Evolutionary conservation across 1,284 basidiomycete genomes (phyloP).

Genomic region (Vanrija sp.): DNA sequence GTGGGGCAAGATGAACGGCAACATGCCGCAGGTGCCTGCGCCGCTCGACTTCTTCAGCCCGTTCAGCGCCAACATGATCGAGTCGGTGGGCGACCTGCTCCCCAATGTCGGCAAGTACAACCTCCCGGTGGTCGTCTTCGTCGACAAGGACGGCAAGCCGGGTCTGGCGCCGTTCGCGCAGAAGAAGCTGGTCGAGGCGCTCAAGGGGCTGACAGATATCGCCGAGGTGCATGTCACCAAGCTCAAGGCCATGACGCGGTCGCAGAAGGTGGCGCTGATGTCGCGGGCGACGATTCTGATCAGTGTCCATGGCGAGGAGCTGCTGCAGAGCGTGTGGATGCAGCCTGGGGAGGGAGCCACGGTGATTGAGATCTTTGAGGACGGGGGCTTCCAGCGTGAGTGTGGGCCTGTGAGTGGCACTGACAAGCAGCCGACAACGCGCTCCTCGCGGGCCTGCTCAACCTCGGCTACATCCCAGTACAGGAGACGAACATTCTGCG

Average conservation of each 20-base stretch:
- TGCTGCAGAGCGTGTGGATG: slow-evolving; percentile 38
- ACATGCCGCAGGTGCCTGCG: slow-evolving; percentile 20
- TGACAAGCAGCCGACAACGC: slow-evolving; percentile 27
- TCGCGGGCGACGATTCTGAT: slow-evolving; percentile 37
- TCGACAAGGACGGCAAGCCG: slow-evolving; percentile 24
- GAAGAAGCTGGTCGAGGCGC: slow-evolving; percentile 26
- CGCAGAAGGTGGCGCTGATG: slow-evolving; percentile 33
- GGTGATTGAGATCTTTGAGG: slow-evolving; percentile 30
- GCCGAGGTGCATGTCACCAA: slow-evolving; percentile 44
- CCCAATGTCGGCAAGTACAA: slow-evolving; percentile 11
- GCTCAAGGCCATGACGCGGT: slow-evolving; percentile 28
- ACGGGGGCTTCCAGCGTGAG: slow-evolving; percentile 30
- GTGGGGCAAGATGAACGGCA: slow-evolving; percentile 46
- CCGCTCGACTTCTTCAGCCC: slow-evolving; percentile 31
- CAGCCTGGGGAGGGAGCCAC: slow-evolving; percentile 18
- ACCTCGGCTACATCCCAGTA: slow-evolving; percentile 33
- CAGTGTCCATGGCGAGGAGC: slow-evolving; percentile 31
- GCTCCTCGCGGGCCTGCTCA: slow-evolving; percentile 28
- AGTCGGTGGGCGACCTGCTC: slow-evolving; percentile 18
- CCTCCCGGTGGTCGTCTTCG: slow-evolving; percentile 42
- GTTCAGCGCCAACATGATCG: slow-evolving; percentile 23
- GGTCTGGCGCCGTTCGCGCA: slow-evolving; percentile 23
- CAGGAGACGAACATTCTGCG: slow-evolving; percentile 22
- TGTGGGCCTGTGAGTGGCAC: not conserved
- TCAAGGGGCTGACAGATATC: slow-evolving; percentile 30